Percentiles rank a stretch among this genome's conserved stretches.
Evolutionary conservation across 106 monocot genomes (phyloP).

Genomic region (Dendrobium catenatum): DNA sequence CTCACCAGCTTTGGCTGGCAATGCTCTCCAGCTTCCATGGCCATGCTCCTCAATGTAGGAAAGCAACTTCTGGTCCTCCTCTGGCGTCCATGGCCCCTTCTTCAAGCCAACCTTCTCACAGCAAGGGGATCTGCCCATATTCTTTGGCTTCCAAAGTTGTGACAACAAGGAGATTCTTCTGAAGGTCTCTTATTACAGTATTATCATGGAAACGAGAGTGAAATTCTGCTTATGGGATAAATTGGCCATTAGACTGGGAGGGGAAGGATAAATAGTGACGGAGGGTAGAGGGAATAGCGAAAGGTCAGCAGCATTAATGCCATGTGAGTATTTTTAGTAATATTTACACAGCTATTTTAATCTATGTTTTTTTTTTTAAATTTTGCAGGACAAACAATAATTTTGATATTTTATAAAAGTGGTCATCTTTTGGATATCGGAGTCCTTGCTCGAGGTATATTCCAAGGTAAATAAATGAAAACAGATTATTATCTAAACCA

Average conservation of each 20-base stretch:
- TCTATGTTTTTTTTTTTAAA: neutral
- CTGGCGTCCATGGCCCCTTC: slow-evolving; percentile 54
- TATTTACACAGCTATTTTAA: neutral
- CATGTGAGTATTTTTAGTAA: neutral
- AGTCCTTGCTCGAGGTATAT: neutral
- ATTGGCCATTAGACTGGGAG: neutral
- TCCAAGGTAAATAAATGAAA: neutral
- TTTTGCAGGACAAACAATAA: neutral
- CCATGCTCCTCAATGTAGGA: slow-evolving; percentile 47
- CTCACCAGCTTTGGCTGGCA: slow-evolving; percentile 46
- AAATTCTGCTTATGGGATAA: neutral
- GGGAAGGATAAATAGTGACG: slow-evolving; percentile 10
- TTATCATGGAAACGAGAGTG: neutral
- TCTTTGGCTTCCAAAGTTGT: neutral
- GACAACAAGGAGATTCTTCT: too few species aligned
- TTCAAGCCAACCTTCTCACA: slow-evolving; percentile 45
- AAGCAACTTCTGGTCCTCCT: slow-evolving; percentile 48
- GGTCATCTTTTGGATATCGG: neutral
- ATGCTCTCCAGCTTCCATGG: slow-evolving; percentile 48
- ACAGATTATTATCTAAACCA: neutral
- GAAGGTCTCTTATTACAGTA: neutral
- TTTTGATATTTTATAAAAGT: neutral
- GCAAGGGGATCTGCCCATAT: slow-evolving; percentile 45
- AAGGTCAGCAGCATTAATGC: neutral
- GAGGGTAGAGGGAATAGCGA: neutral